Evolutionary conservation across 2,329 filamentous ascomycete genomes (phyloP), one percentile per base, ranked within the genome.

Genomic region (Fusarium illudens): DNA sequence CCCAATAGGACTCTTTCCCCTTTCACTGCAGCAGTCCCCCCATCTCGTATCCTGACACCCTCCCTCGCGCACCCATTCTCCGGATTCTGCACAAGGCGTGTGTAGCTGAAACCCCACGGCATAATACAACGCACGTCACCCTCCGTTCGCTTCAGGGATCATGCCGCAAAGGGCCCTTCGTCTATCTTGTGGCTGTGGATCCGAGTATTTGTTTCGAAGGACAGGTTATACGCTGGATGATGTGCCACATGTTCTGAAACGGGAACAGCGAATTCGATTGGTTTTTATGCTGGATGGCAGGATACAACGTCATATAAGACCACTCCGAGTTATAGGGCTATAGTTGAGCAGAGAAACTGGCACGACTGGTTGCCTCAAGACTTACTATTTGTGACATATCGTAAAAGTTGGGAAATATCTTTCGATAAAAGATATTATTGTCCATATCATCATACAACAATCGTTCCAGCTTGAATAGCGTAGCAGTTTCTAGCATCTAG

Each of bases 151-250:
- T 42, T 42, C 37, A 44, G 15, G 39, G 39, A 44, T 44, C 20
- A 27, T 17, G 25, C 25, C 25, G 25, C 9, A 27, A 27, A 27
- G n/a, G n/a, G n/a, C 25, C 5, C 5, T 27, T 44, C 39, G 15
- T 44, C 22, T 27, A 44, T 44, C 39, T 44, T 42, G 34, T 42
- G 51, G 36, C 36, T 44, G 52, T 44, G 51, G 51, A 42, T 54
- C 27, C 22, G 33, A 29, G 5, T 7, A 13, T 15, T 8, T 22
- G 34, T 20, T 39, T 30, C 51, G 25, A 39, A 30, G 25, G 4
- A 15, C 36, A 19, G 10, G 13, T n/a, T 13, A 39, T 27, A 29
- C 19, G 29, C n/a, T 36, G 10, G 19, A 19, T 4, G 32, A 17
- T 19, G 22, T 55, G 36, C 36, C 36, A 55, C 36, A 44, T 55